Evolutionary conservation across 768 basidiomycete genomes (phyloP).

Genomic region (Lactifluus piperatus): DNA sequence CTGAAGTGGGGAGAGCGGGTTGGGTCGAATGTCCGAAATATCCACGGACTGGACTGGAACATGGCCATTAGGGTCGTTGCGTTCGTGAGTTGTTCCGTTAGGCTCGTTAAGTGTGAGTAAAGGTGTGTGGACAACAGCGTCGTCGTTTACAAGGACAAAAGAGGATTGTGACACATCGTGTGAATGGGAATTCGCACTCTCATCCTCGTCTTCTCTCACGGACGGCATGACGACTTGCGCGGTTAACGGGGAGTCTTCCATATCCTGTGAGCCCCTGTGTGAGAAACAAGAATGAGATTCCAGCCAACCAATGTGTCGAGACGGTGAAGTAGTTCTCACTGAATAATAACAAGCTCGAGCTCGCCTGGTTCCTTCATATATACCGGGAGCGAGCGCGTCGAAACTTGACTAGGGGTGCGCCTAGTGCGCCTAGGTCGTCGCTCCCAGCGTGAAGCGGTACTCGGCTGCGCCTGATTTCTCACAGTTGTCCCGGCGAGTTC

Average conservation of each 20-base stretch:
- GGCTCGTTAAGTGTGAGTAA: conserved; percentile 10
- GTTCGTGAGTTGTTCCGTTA: conserved; percentile 13
- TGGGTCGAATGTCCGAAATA: neutral
- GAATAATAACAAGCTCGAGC: conserved; percentile 62
- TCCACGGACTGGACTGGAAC: conserved; percentile 17
- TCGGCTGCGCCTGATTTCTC: neutral
- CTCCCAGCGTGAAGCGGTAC: neutral
- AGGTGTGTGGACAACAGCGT: conserved; percentile 16
- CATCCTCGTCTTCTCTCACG: conserved; percentile 22
- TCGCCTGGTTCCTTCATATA: conserved; percentile 85
- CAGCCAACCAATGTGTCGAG: neutral
- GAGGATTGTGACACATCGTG: conserved; percentile 13
- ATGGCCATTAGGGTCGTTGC: neutral
- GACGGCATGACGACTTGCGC: conserved; percentile 30
- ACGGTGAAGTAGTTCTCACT: conserved; percentile 28
- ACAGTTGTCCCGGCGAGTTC: conserved; percentile 14
- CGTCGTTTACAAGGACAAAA: conserved; percentile 12
- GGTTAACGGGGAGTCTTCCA: conserved; percentile 45
- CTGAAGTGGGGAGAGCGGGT: conserved; percentile 11
- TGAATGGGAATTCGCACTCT: conserved; percentile 16
- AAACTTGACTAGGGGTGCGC: conserved; percentile 73
- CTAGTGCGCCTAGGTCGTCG: conserved; percentile 34
- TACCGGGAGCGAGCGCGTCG: conserved; percentile 64
- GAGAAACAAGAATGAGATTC: neutral
- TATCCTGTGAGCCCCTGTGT: conserved; percentile 41